These are phyloP conservation scores for Suillus brevipes DNA, from an alignment of 768 basidiomycete species.

Conservation along the genomic window DNA sequence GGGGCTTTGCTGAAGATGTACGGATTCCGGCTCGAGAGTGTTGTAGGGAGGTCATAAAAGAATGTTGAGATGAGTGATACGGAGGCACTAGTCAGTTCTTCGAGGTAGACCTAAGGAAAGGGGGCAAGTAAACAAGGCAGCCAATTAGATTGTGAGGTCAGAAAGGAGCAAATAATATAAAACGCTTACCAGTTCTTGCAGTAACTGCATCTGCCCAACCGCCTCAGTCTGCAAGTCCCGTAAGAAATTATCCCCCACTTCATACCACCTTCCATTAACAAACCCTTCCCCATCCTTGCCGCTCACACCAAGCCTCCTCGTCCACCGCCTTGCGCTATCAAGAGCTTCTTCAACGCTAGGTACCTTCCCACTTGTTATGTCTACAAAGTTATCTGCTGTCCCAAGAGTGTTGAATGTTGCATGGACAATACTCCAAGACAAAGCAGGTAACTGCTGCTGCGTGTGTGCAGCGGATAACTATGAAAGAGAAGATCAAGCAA, in stretches of 20 bases:
- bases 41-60: conserved; percentile 88
- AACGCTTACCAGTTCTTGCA: conserved; percentile 69
- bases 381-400: conserved; percentile 39
- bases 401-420: conserved; percentile 41
- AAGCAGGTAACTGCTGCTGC: conserved; percentile 30
- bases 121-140: neutral
- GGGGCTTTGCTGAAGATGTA: conserved; percentile 60
- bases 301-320: conserved; percentile 56
- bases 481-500: conserved; percentile 1
- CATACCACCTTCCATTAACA: conserved; percentile 78
- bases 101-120: conserved; percentile 52
- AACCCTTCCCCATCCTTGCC: conserved; percentile 57
- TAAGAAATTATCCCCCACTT: conserved; percentile 57
- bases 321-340: conserved; percentile 52
- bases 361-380: conserved; percentile 34
- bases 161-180: neutral
- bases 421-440: conserved; percentile 47
- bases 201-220: conserved; percentile 56
- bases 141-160: neutral
- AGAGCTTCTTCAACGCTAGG: conserved; percentile 33
- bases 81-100: conserved; percentile 54
- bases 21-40: conserved; percentile 67
- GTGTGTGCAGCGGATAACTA: conserved; percentile 42
- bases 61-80: conserved; percentile 59
- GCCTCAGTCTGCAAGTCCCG: conserved; percentile 62